A percentile compares a stretch with the other conserved stretches of the same genome.
These are phyloP conservation scores for Vicia faba DNA, from an alignment of 306 rosid species.

Conservation along the genomic window DNA sequence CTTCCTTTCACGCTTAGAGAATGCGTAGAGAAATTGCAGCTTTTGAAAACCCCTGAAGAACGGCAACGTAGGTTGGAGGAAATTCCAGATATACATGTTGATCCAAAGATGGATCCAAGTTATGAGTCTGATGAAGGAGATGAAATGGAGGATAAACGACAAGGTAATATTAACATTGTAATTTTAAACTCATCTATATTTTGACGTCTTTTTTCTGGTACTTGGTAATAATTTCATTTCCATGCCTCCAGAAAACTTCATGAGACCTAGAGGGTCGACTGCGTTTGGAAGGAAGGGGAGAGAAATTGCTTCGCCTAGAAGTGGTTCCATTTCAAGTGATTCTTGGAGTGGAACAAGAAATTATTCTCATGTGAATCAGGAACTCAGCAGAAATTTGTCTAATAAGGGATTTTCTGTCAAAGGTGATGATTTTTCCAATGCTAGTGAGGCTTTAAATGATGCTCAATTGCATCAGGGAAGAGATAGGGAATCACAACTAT, in stretches of 20 bases:
- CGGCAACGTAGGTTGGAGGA: constrained; percentile 97
- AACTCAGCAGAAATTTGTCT: constrained; percentile 65
- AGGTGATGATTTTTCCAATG: constrained; percentile 60
- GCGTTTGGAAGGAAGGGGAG: constrained; percentile 77
- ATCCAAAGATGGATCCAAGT: constrained; percentile 98
- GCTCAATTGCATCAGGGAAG: constrained; percentile 65
- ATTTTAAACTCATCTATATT: background rate
- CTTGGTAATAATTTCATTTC: constrained; percentile 33
- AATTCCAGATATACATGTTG: constrained; percentile 81
- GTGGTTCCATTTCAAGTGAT: constrained; percentile 62
- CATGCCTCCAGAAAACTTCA: constrained; percentile 64
- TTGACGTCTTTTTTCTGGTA: background rate
- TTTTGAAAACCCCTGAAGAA: constrained; percentile 92
- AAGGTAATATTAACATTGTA: constrained; percentile 45
- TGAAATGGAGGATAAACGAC: constrained; percentile 69
- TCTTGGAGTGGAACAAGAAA: constrained; percentile 77
- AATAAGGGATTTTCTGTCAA: constrained; percentile 67
- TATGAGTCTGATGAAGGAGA: constrained; percentile 92
- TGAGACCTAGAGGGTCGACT: constrained; percentile 68
- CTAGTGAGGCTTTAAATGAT: constrained; percentile 60
- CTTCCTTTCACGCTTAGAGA: constrained; percentile 89
- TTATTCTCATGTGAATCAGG: constrained; percentile 59
- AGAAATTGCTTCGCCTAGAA: constrained; percentile 79
- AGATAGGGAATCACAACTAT: constrained; percentile 67
- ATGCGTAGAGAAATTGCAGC: constrained; percentile 98